A percentile compares a stretch with the other conserved stretches of the same genome.
Conservation (phyloP, 2,329 filamentous ascomycete genomes). For the Claviceps sp. region DNA sequence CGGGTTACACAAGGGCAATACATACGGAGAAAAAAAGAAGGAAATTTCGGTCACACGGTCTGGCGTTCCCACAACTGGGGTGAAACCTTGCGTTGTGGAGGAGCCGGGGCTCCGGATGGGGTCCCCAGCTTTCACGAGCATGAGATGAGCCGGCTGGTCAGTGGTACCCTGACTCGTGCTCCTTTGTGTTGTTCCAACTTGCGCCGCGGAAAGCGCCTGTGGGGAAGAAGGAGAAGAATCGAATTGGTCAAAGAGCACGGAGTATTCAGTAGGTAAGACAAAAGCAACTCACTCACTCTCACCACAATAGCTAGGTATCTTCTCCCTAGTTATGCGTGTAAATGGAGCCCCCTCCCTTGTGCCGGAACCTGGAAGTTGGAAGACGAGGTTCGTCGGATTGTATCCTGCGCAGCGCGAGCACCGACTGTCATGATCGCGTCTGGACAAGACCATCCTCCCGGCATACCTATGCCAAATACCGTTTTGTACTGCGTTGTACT, state of each 20-base stretch:
- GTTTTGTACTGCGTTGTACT: no score
- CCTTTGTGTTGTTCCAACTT: neutral
- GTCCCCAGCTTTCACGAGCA: neutral
- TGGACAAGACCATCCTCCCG: no score
- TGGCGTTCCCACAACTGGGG: neutral
- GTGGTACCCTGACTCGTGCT: neutral
- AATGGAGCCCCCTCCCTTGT: no score
- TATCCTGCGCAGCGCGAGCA: no score
- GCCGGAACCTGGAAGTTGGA: no score
- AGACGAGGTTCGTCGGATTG: no score
- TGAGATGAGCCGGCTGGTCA: neutral
- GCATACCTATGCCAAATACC: no score
- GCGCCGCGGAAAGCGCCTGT: neutral
- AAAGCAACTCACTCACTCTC: neutral
- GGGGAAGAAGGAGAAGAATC: neutral
- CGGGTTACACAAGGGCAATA: neutral
- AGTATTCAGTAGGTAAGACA: neutral
- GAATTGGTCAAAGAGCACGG: neutral
- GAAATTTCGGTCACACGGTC: neutral
- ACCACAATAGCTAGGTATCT: no score
- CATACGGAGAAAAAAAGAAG: neutral
- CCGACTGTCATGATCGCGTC: no score
- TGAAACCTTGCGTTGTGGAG: conserved; percentile 2
- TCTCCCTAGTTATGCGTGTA: no score
- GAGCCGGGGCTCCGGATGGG: conserved; percentile 4